Conservation (phyloP, 2,329 filamentous ascomycete genomes). For the Fusarium citri region DNA sequence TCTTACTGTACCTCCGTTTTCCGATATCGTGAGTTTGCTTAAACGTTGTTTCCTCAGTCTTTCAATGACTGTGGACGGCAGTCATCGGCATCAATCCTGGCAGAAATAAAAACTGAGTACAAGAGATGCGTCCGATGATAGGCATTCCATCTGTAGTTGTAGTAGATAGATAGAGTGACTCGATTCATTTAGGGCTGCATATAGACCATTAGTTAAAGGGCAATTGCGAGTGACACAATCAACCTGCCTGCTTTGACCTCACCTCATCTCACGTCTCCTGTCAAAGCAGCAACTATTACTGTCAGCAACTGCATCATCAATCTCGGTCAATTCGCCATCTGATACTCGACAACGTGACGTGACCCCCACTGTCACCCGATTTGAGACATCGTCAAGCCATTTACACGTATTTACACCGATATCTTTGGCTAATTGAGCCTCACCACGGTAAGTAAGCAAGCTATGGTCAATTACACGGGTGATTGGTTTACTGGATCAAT, state of each 20-base stretch:
- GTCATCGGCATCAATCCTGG: slow-evolving; percentile 28
- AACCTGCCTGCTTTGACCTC: slow-evolving; percentile 1
- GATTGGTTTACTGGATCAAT: slow-evolving; percentile 10
- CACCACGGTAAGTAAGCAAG: slow-evolving; percentile 26
- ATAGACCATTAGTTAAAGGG: slow-evolving; percentile 11
- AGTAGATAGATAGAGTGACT: slow-evolving; percentile 12
- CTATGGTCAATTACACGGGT: neutral
- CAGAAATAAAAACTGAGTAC: neutral
- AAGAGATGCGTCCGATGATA: slow-evolving; percentile 10
- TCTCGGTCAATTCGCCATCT: slow-evolving; percentile 20
- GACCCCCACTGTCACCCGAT: slow-evolving; percentile 47
- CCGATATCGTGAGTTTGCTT: slow-evolving; percentile 20
- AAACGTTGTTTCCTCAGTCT: slow-evolving; percentile 11
- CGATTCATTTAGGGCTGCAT: slow-evolving; percentile 26
- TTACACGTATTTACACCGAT: slow-evolving; percentile 27
- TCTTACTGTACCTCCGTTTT: slow-evolving; percentile 34
- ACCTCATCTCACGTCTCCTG: slow-evolving; percentile 5
- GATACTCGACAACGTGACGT: slow-evolving; percentile 43
- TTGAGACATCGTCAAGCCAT: slow-evolving; percentile 30
- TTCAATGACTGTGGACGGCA: slow-evolving; percentile 29
- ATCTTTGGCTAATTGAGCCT: slow-evolving; percentile 17
- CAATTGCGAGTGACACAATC: slow-evolving; percentile 5
- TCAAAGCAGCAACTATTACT: slow-evolving; percentile 2
- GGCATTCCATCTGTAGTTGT: neutral
- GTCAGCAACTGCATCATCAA: slow-evolving; percentile 19